Evolutionary conservation across 2,329 filamentous ascomycete genomes (phyloP).

Genomic region (Amauroascus niger): DNA sequence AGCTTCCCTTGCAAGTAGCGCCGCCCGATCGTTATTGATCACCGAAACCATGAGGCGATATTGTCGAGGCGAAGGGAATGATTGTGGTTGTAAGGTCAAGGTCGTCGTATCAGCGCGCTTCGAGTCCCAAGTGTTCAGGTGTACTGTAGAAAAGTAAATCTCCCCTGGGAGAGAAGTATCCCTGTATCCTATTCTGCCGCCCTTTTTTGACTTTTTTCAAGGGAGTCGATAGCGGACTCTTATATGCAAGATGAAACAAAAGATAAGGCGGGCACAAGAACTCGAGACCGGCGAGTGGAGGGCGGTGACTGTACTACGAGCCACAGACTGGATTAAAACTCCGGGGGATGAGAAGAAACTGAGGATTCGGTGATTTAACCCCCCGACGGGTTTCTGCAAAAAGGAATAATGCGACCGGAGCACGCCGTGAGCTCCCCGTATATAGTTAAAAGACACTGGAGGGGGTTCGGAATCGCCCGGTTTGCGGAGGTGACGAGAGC

Average conservation of each 20-base stretch:
- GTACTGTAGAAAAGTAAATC: no score
- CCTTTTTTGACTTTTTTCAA: neutral
- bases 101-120: neutral
- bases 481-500: neutral
- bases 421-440: neutral
- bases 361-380: neutral
- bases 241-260: neutral
- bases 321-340: slow-evolving; percentile 6
- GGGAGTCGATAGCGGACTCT: neutral
- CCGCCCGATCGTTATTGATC: slow-evolving; percentile 39
- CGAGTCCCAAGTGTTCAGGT: no score
- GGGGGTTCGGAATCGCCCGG: neutral
- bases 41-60: slow-evolving; percentile 34
- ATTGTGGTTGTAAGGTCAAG: neutral
- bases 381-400: neutral
- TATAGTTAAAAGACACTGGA: neutral
- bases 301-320: slow-evolving; percentile 1
- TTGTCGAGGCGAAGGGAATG: neutral
- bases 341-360: neutral
- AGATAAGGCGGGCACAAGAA: slow-evolving; percentile 1
- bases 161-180: neutral
- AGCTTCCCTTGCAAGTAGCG: slow-evolving; percentile 39
- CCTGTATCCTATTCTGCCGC: neutral
- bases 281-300: neutral
- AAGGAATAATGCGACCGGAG: neutral